phyloP scores from a whole-genome alignment of 352 stramenopile species.

The Detonula confervacea region DNA sequence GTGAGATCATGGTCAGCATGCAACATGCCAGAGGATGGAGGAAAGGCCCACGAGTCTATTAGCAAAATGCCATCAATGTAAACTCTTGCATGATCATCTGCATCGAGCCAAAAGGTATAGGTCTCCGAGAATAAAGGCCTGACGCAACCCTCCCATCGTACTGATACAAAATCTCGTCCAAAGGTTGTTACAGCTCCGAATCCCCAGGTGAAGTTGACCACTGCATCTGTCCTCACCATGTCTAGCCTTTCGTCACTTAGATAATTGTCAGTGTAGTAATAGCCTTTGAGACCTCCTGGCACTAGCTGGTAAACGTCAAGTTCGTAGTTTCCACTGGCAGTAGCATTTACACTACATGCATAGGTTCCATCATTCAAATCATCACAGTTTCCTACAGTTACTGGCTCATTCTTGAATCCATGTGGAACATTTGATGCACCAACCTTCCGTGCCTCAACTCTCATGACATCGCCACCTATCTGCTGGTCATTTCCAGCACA shows the following conservation, averaged over 20 bases:
- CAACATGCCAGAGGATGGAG: slow-evolving; percentile 30
- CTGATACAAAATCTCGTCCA: slow-evolving; percentile 62
- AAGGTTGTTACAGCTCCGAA: slow-evolving; percentile 45
- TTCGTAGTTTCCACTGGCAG: slow-evolving; percentile 54
- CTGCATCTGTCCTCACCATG: slow-evolving; percentile 54
- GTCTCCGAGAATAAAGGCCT: slow-evolving; percentile 10
- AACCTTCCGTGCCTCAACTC: slow-evolving; percentile 45
- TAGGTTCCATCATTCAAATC: slow-evolving; percentile 58
- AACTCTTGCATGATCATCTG: slow-evolving; percentile 66
- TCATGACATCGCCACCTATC: slow-evolving; percentile 50
- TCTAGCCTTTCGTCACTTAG: slow-evolving; percentile 41
- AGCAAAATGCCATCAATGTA: slow-evolving; percentile 70
- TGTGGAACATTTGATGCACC: neutral
- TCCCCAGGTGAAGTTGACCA: slow-evolving; percentile 72
- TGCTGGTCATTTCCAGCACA: slow-evolving; percentile 25
- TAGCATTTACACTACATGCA: slow-evolving; percentile 29
- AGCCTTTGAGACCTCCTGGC: slow-evolving; percentile 53
- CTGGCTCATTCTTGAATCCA: slow-evolving; percentile 13
- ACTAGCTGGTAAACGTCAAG: slow-evolving; percentile 56
- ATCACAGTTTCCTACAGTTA: slow-evolving; percentile 25
- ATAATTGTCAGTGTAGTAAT: slow-evolving; percentile 69
- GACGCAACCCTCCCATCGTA: slow-evolving; percentile 69
- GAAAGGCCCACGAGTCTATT: slow-evolving; percentile 64
- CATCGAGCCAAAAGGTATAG: slow-evolving; percentile 64
- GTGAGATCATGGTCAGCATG: slow-evolving; percentile 34